These are phyloP conservation scores for Apophysomyces elegans DNA, from an alignment of 371 early-diverging fungal species.

Conservation along the genomic window DNA sequence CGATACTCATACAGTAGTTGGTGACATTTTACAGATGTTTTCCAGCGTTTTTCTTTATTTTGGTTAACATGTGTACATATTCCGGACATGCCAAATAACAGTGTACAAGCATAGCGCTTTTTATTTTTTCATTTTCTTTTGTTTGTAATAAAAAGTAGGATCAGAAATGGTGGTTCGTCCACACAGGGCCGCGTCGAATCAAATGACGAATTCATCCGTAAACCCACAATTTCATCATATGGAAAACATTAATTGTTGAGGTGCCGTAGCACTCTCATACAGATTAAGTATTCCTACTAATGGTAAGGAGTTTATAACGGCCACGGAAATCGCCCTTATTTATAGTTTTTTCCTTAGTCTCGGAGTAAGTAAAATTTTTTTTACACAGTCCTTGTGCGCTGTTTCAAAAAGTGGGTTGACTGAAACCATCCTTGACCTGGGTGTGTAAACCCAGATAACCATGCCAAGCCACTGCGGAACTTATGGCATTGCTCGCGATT, in stretches of 20 bases:
- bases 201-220: conserved; percentile 45
- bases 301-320: conserved; percentile 30
- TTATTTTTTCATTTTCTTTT: conserved; percentile 24
- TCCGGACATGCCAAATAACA: no score
- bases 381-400: not conserved
- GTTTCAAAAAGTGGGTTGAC: no score
- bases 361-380: not conserved
- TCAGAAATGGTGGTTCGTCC: conserved; percentile 44
- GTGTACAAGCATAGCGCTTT: not conserved
- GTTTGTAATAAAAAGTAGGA: conserved; percentile 10
- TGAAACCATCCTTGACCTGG: no score
- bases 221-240: conserved; percentile 53
- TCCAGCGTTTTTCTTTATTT: no score
- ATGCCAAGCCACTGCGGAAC: no score
- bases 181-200: conserved; percentile 46
- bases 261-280: conserved; percentile 40
- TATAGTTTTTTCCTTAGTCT: conserved; percentile 17
- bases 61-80: no score
- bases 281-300: conserved; percentile 53
- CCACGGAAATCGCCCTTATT: not conserved
- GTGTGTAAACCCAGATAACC: no score
- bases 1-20: no score
- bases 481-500: no score
- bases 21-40: no score
- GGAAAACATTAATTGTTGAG: conserved; percentile 38